These are phyloP conservation scores for Urtica urens DNA, from an alignment of 306 rosid species.

Conservation along the genomic window DNA sequence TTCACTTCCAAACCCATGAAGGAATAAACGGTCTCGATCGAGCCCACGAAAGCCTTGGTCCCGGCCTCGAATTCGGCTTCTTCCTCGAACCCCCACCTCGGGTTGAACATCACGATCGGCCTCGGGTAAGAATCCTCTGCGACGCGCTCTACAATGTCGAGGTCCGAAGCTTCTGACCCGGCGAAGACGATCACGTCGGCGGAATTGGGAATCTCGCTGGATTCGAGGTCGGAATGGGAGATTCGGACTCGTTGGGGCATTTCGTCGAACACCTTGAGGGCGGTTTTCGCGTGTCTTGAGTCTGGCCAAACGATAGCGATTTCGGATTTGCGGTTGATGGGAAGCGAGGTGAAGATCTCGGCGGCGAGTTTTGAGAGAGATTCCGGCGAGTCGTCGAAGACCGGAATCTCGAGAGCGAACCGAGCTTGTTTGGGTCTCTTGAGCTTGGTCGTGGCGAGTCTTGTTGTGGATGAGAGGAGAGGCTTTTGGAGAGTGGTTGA, in stretches of 20 bases:
- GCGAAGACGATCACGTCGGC: constrained; percentile 56
- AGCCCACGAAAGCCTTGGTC: constrained; percentile 46
- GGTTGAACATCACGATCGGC: constrained; percentile 76
- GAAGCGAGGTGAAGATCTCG: constrained; percentile 44
- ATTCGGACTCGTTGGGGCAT: constrained; percentile 42
- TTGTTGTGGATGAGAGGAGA: constrained; percentile 68
- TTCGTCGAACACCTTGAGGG: constrained; percentile 32
- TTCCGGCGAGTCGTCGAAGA: constrained; percentile 50
- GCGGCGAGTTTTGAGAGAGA: constrained; percentile 53
- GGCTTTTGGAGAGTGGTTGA: constrained; percentile 60
- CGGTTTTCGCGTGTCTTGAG: constrained; percentile 31
- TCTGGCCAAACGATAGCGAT: constrained; percentile 49
- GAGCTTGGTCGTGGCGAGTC: constrained; percentile 40
- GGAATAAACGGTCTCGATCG: constrained; percentile 75
- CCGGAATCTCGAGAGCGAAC: constrained; percentile 63
- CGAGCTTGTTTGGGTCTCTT: constrained; percentile 69
- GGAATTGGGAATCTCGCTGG: constrained; percentile 30
- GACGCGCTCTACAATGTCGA: constrained; percentile 31
- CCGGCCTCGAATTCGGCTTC: constrained; percentile 51
- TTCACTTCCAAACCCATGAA: constrained; percentile 79
- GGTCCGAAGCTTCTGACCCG: constrained; percentile 43
- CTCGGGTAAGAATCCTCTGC: constrained; percentile 50
- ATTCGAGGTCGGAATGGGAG: constrained; percentile 26
- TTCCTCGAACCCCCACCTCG: constrained; percentile 75
- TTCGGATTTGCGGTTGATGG: constrained; percentile 54